Evolutionary conservation across 2,329 filamentous ascomycete species (phyloP), one percentile per base, ranked within the genome.

Genomic region (Paramyrothecium roridum): DNA sequence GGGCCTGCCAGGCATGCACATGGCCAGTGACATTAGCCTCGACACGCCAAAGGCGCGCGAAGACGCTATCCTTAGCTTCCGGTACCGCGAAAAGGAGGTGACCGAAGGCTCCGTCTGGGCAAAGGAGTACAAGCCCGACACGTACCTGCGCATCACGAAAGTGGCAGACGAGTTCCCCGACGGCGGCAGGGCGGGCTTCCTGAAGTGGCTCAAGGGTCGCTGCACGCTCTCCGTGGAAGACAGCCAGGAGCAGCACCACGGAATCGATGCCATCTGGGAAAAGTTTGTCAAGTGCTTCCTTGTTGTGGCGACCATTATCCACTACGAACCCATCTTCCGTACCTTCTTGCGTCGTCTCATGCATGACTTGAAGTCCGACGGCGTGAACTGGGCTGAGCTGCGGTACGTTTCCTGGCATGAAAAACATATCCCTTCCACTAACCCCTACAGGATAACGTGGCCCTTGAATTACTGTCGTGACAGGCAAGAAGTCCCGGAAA

Each of bases 301-400:
- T 3, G 83, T 93, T 3, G 80, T 93, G 48, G 83, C 84, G 45
- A 87, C 85, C 17, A 82, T 96, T 52, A 80, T 96, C 50, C 90
- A 89, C 72, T 96, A 97, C 72, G 93, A 97, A 72, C 93, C 93
- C 16, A 90, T 98, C 59, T 93, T 90, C 73, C 85, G 91, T 22
- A 77, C 79, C 19, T 96, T 91, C 65, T 75, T 97, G 57, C 84
- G 82, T 26, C 81, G 84, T 21, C 79, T 97, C 63, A 84, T 96
- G 70, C 76, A 76, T 50, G 80, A 87, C 50, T 78, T 97, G 21
- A 79, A 87, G n/a, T 84, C 84, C 3, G 93, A 99, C 68, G 91
- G 92, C 4, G 84, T 97, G 30, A 85, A 80, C 65, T 98, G 91
- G 81, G 89, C 89, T 16, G 95, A 98, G 68, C 76, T 97, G 57